Evolutionary conservation across 2,329 filamentous ascomycete genomes (phyloP).

Genomic region (Talaromyces sp.): DNA sequence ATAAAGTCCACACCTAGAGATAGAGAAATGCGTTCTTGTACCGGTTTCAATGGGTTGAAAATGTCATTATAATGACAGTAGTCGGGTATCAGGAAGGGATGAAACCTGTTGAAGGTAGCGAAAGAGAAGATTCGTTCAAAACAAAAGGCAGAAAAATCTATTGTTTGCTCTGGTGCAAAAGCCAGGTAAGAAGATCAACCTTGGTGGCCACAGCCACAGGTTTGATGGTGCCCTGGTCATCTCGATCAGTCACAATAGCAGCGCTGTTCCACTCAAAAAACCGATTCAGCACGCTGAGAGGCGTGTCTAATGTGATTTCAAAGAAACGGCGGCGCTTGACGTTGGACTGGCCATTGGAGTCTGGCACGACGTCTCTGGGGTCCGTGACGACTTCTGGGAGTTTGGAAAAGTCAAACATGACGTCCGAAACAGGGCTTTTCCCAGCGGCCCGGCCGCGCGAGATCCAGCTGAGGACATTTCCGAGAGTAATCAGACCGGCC

Average conservation of each 20-base stretch:
- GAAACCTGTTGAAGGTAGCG: background rate
- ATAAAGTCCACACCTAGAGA: background rate
- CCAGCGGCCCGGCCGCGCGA: slow-evolving; percentile 74
- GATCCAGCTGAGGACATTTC: slow-evolving; percentile 88
- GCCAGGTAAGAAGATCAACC: slow-evolving; percentile 89
- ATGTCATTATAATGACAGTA: background rate
- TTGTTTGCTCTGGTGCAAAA: slow-evolving; percentile 51
- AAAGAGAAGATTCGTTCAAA: background rate
- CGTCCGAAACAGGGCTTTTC: slow-evolving; percentile 69
- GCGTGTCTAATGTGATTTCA: slow-evolving; percentile 89
- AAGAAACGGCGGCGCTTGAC: slow-evolving; percentile 63
- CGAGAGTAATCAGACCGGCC: slow-evolving; percentile 88
- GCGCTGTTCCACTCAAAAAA: slow-evolving; percentile 99
- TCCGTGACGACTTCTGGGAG: slow-evolving; percentile 90
- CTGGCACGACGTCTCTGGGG: slow-evolving; percentile 58
- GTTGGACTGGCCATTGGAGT: slow-evolving; percentile 20
- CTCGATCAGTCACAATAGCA: slow-evolving; percentile 82
- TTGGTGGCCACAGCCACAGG: slow-evolving; percentile 91
- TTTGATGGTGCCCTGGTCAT: slow-evolving; percentile 59
- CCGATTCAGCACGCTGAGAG: slow-evolving; percentile 73
- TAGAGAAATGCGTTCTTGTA: background rate
- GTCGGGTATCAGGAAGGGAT: background rate
- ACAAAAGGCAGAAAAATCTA: background rate
- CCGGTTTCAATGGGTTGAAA: background rate
- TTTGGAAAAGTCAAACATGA: slow-evolving; percentile 95